Base-by-base conservation (phyloP, 371 early-diverging fungal genomes). In the Apophysomyces variabilis region DNA sequence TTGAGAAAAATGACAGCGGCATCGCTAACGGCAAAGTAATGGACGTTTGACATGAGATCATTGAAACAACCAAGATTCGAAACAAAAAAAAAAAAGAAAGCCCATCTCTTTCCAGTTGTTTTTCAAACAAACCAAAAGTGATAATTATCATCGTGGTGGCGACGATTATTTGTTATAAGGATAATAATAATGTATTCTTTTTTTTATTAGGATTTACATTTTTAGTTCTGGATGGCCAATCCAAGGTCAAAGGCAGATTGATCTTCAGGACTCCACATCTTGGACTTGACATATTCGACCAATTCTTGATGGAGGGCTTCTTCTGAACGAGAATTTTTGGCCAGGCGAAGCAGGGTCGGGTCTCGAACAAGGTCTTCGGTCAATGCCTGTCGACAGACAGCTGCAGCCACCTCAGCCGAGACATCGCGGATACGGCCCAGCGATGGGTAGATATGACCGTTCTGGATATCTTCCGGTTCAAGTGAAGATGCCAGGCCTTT, bases 401-500 rank as follows among this genome's bases (percentile, higher is more conserved):
- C 92, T 1, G 88, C 87, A n/a, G 95, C 93, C 2, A 95, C 87
- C 66, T 85, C 72, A 7, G 91, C 87, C 37, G 90, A 89, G 9
- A 92, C 89, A 43, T 92, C 85, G 61, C 96, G 90, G 66, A 96
- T 95, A 62, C 97, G 92, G 50, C 80, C 79, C 66, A 96, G 72
- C 39, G 84, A 78, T 6, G 97, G 97, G 72, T 95, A 96, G 58
- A 96, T 76, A 58, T 88, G 75, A 36, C 90, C 88, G 44, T 83
- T 72, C 14, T 72, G 67, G 5, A 62, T 82, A 77, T 96, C 97
- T 45, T 91, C 84, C 0, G 66, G 68, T 3, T 86, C 86, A 47
- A 96, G 75, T 11, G 93, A 83, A 56, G 86, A 76, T n/a, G 97
- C 85, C n/a, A 96, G 85, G 57, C 93, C 89, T 59, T 86, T 88